Base-by-base conservation (phyloP, 306 rosid species). In the Cicer chorassanicum region DNA sequence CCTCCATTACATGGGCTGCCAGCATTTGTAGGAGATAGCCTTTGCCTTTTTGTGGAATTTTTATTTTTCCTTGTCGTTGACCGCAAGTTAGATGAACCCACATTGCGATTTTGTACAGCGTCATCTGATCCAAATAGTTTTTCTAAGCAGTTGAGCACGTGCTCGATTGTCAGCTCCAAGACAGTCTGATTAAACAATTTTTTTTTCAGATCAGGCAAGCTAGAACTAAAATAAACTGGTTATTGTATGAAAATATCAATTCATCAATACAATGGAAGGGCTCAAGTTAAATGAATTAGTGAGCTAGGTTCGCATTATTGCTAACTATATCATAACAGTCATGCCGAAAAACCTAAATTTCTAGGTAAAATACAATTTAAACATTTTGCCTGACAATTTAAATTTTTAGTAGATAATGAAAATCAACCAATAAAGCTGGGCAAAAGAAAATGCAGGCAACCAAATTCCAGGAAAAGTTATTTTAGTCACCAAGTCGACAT, bases 151-250 rank as follows among this genome's bases (percentile, higher is more conserved):
- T 82, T 71, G 76, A 87, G 77, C 70, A 89, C 53, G 76, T 88
- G 90, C 75, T 84, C 88, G 62, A 88, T 68, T 75, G 96, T 76
- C 77, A 71, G 80, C 65, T 89, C 90, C 86, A 89, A 71, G 55
- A 70, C 80, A 44, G 84, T 71, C 90, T 82, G 89, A 81, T 40
- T 55, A 78, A 81, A 38, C 38, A 55, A 54, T 75, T 46, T 1
- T 38, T 40, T 21, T 36, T 38, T 39, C 48, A 65, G 60, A 53
- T 69, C 55, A 81, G 74, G 68, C 63, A 66, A 51, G 72, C 70
- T 45, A 72, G n/a, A 67, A 57, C 29, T 24, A 64, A 16, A 65
- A 3, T 70, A 65, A 65, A 56, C 69, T 48, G 44, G 70, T 79
- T 41, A 40, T 16, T 60, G 18, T 34, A 71, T 19, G 59, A 77